phyloP scores from a whole-genome alignment of 495 filamentous ascomycete genomes.

The Hypoxylon fuscum region DNA sequence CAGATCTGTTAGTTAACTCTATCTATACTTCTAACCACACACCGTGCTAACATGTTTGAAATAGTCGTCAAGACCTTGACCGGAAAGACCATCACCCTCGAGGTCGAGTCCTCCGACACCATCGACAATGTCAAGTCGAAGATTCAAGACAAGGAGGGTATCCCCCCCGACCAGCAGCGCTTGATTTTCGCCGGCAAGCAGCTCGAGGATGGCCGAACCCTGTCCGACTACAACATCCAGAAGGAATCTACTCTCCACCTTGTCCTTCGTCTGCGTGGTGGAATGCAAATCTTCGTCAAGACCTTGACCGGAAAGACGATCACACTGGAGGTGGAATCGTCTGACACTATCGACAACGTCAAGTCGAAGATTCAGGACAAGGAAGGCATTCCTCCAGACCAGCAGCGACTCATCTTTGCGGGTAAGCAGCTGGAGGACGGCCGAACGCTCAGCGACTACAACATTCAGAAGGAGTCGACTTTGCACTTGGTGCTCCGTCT shows the following conservation, averaged over 20 bases:
- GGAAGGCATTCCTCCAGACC: slow-evolving; percentile 98
- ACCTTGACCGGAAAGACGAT: slow-evolving; percentile 92
- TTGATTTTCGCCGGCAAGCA: slow-evolving; percentile 98
- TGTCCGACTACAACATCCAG: slow-evolving; percentile 98
- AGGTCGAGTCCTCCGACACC: slow-evolving; percentile 95
- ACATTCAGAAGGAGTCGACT: slow-evolving; percentile 99
- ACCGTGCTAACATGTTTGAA: slow-evolving; percentile 34
- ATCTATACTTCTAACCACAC: neutral
- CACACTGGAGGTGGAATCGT: slow-evolving; percentile 88
- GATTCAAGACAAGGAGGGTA: slow-evolving; percentile 93
- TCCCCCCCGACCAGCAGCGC: slow-evolving; percentile 93
- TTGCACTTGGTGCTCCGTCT: slow-evolving; percentile 96
- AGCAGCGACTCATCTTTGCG: slow-evolving; percentile 98
- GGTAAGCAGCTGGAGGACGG: slow-evolving; percentile 83
- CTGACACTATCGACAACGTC: slow-evolving; percentile 94
- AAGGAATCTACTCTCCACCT: slow-evolving; percentile 97
- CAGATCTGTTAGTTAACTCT: slow-evolving; percentile 79
- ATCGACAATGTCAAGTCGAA: slow-evolving; percentile 94
- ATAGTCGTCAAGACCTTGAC: slow-evolving; percentile 88
- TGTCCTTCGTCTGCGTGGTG: slow-evolving; percentile 96
- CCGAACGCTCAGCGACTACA: slow-evolving; percentile 96
- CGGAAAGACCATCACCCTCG: slow-evolving; percentile 97
- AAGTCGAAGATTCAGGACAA: slow-evolving; percentile 98
- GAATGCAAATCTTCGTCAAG: slow-evolving; percentile 95
- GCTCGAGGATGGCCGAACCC: slow-evolving; percentile 79